Evolutionary conservation across 257 asterid species (phyloP).

Genomic region (Nicotiana tabacum): DNA sequence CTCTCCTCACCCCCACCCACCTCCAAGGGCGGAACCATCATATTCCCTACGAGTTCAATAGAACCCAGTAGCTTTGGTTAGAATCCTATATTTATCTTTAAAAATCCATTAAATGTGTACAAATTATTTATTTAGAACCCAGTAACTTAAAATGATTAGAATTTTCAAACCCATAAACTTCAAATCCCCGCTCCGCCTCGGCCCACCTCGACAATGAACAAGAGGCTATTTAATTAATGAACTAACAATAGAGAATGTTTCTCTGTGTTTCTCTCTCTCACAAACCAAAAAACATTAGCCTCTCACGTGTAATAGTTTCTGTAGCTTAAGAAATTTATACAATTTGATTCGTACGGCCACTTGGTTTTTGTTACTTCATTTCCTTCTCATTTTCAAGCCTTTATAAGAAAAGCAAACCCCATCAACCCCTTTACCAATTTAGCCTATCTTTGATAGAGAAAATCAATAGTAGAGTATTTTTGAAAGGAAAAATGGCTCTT

Average conservation of each 20-base stretch:
- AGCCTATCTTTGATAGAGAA: not conserved
- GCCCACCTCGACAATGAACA: not conserved
- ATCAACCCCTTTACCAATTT: constrained; percentile 1
- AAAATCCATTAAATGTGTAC: too few species aligned
- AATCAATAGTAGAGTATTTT: not conserved
- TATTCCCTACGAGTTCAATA: too few species aligned
- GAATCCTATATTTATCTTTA: too few species aligned
- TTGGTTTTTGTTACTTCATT: constrained; percentile 19
- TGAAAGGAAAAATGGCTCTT: constrained; percentile 31
- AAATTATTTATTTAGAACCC: too few species aligned
- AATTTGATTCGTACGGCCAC: constrained; percentile 23
- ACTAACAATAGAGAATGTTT: not conserved
- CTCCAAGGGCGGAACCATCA: too few species aligned
- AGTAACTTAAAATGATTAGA: too few species aligned
- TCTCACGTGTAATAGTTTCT: constrained; percentile 43
- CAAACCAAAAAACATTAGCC: not conserved
- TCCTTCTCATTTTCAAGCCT: constrained; percentile 15
- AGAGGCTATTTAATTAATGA: not conserved
- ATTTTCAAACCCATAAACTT: too few species aligned
- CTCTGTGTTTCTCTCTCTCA: constrained; percentile 7
- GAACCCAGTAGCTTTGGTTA: too few species aligned
- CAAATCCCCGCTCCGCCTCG: too few species aligned
- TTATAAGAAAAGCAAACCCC: constrained; percentile 28
- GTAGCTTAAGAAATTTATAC: constrained; percentile 12
- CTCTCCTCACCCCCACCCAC: too few species aligned